phyloP scores from a whole-genome alignment of 768 basidiomycete genomes.

The Obba rivulosa region DNA sequence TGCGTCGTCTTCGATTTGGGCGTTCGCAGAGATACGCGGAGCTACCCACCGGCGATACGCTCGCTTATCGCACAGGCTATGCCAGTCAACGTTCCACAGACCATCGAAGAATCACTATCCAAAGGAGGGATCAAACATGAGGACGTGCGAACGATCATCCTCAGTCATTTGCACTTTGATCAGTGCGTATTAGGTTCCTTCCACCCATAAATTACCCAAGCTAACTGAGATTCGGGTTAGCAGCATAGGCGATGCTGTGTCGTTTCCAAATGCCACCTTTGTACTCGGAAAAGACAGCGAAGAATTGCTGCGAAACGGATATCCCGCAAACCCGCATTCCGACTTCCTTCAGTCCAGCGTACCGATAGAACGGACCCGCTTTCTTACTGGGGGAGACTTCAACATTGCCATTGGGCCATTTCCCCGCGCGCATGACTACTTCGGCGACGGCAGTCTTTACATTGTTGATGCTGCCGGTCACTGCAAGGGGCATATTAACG shows the following conservation, averaged over 20 bases:
- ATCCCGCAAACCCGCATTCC: constrained; percentile 35
- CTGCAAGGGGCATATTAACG: constrained; percentile 47
- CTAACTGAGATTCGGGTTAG: neutral
- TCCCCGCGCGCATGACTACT: constrained; percentile 45
- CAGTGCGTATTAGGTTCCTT: constrained; percentile 11
- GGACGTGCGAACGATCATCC: constrained; percentile 38
- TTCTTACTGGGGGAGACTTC: constrained; percentile 27
- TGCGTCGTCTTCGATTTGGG: constrained; percentile 51
- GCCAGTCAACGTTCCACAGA: constrained; percentile 10
- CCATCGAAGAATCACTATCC: constrained; percentile 40
- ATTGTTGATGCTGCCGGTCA: constrained; percentile 55
- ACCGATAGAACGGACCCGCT: constrained; percentile 8
- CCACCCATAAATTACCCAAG: neutral
- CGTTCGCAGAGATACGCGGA: constrained; percentile 41
- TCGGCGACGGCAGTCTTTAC: constrained; percentile 52
- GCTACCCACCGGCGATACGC: constrained; percentile 32
- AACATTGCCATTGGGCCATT: constrained; percentile 41
- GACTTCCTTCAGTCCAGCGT: constrained; percentile 17
- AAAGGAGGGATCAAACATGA: constrained; percentile 42
- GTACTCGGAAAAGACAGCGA: constrained; percentile 40
- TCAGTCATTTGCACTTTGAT: constrained; percentile 54
- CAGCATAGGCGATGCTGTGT: constrained; percentile 37
- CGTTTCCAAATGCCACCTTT: constrained; percentile 43
- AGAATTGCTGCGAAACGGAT: constrained; percentile 31
- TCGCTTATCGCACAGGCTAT: constrained; percentile 20